Evolutionary conservation across 179 eudicot species (phyloP).

Genomic region (Vitellaria paradoxa): DNA sequence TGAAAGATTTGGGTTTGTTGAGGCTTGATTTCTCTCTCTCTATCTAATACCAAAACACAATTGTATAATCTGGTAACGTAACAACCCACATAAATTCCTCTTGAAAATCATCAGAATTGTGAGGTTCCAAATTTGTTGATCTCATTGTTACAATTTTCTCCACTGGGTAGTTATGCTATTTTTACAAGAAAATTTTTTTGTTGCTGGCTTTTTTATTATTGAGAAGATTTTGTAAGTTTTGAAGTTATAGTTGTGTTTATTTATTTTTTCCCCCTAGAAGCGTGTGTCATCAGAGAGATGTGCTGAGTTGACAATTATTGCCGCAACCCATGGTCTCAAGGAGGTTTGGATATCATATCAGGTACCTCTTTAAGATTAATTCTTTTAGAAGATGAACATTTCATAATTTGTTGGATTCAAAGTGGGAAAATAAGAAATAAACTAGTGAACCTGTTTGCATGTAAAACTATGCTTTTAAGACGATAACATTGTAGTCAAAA

Average conservation of each 20-base stretch:
- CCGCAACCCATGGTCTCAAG: slow-evolving; percentile 87
- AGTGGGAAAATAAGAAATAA: background rate
- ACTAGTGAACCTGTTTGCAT: background rate
- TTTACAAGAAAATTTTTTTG: background rate
- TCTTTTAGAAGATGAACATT: slow-evolving; percentile 1
- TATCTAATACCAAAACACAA: too few species aligned
- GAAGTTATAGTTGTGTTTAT: background rate
- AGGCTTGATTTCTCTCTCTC: too few species aligned
- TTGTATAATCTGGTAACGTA: too few species aligned
- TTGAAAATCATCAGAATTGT: too few species aligned
- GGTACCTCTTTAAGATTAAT: slow-evolving; percentile 30
- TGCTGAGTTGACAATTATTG: slow-evolving; percentile 79
- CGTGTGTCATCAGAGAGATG: slow-evolving; percentile 86
- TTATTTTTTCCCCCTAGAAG: slow-evolving; percentile 41
- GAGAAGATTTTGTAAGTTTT: background rate
- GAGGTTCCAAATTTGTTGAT: too few species aligned
- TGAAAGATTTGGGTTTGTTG: too few species aligned
- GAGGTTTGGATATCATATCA: slow-evolving; percentile 98
- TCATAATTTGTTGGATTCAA: background rate
- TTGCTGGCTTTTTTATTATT: slow-evolving; percentile 3
- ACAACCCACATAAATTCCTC: too few species aligned
- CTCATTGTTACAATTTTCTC: too few species aligned
- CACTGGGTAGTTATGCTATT: too few species aligned
- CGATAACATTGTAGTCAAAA: background rate
- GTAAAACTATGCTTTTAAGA: background rate